Evolutionary conservation across 2,329 filamentous ascomycete genomes (phyloP).

Genomic region (Huntiella savannae): DNA sequence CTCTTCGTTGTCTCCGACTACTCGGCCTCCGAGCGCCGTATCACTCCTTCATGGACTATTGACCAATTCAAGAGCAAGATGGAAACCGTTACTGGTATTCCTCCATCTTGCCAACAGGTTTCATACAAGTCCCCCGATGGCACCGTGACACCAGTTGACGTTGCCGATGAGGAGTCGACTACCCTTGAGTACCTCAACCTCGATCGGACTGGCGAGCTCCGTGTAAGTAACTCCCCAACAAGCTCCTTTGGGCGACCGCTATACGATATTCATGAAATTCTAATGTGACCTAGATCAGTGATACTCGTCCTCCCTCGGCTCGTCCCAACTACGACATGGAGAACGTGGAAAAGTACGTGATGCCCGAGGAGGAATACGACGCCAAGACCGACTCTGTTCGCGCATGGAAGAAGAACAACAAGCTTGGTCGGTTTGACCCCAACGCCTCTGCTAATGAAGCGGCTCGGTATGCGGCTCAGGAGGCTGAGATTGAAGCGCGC

Average conservation of each 20-base stretch:
- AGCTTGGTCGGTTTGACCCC: constrained; percentile 91
- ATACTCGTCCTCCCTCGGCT: constrained; percentile 56
- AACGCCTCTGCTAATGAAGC: constrained; percentile 55
- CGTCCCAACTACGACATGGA: constrained; percentile 70
- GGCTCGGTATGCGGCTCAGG: constrained; percentile 48
- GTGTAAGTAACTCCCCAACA: constrained; percentile 38
- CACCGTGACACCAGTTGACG: constrained; percentile 45
- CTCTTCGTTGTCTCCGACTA: constrained; percentile 59
- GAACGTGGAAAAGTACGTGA: constrained; percentile 70
- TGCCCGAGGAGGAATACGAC: constrained; percentile 75
- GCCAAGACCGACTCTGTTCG: constrained; percentile 73
- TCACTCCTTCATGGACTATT: constrained; percentile 85
- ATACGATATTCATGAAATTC: constrained; percentile 2
- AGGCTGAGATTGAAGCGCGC: constrained; percentile 49
- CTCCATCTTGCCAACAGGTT: constrained; percentile 59
- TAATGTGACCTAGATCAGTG: constrained; percentile 41
- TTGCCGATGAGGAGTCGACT: constrained; percentile 52
- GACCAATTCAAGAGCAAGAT: constrained; percentile 68
- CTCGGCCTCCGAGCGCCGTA: constrained; percentile 67
- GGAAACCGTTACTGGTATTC: constrained; percentile 82
- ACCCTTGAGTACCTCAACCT: constrained; percentile 47
- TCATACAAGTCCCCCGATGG: constrained; percentile 42
- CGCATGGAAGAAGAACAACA: constrained; percentile 87
- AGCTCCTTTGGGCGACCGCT: not conserved
- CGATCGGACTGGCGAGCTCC: constrained; percentile 57